Conservation (phyloP, 495 filamentous ascomycete genomes). For the Glonium stellatum region DNA sequence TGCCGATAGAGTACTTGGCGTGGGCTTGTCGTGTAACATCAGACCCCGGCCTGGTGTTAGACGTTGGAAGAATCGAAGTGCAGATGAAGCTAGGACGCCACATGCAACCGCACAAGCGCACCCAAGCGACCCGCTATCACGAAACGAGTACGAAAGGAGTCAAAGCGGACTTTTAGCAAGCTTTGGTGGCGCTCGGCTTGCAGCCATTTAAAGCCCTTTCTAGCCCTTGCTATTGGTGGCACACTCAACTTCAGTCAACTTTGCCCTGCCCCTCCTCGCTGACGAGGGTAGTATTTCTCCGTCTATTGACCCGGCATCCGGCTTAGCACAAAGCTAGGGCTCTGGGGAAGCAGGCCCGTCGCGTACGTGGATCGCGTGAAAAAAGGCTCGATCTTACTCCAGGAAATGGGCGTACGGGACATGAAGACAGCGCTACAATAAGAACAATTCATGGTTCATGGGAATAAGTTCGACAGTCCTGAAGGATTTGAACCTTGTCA, state of each 20-base stretch:
- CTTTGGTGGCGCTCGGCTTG: neutral
- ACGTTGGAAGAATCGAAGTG: neutral
- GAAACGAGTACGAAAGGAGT: neutral
- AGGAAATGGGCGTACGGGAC: too few relatives aligned
- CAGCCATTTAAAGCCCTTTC: neutral
- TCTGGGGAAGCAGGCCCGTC: neutral
- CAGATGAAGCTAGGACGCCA: neutral
- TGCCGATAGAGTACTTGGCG: neutral
- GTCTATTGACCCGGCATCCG: neutral
- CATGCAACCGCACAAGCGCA: slow-evolving; percentile 2
- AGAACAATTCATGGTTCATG: too few relatives aligned
- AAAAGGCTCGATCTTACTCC: neutral
- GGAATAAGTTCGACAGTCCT: too few relatives aligned
- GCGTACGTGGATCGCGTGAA: neutral
- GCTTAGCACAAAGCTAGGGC: neutral
- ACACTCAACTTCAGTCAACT: neutral
- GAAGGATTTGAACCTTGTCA: too few relatives aligned
- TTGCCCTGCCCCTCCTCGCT: neutral
- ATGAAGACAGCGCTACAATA: too few relatives aligned
- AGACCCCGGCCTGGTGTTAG: neutral
- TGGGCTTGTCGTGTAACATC: neutral
- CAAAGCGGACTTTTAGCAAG: neutral
- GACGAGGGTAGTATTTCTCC: neutral
- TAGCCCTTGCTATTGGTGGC: neutral
- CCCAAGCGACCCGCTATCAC: neutral